A percentile compares a stretch with the other conserved stretches of the same genome.
Conservation (phyloP, 805 yeast genomes). For the Teunomyces lycoperdinae region DNA sequence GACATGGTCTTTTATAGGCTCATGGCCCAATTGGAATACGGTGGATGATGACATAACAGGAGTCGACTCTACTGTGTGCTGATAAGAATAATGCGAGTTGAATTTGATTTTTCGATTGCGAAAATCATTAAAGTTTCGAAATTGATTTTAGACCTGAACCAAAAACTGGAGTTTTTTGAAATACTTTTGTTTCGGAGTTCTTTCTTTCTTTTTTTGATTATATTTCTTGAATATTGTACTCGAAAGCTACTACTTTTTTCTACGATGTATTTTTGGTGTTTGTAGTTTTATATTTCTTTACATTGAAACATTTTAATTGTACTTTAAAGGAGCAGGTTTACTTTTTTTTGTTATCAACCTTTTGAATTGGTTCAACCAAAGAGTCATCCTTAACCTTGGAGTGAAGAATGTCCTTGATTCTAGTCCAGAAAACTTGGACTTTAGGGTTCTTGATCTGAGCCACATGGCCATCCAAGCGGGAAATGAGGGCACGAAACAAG, state of each 20-base stretch:
- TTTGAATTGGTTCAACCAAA: not conserved
- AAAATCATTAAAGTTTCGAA: too few relatives aligned
- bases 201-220: too few relatives aligned
- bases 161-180: too few relatives aligned
- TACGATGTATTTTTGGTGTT: too few relatives aligned
- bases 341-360: too few relatives aligned
- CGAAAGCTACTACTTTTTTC: too few relatives aligned
- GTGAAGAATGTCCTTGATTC: slow-evolving; percentile 26
- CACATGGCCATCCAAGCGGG: slow-evolving; percentile 42
- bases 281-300: too few relatives aligned
- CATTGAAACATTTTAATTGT: too few relatives aligned
- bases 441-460: slow-evolving; percentile 44
- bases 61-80: slow-evolving; percentile 25
- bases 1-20: slow-evolving; percentile 88
- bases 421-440: slow-evolving; percentile 37
- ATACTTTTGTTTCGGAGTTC: too few relatives aligned
- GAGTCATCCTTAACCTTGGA: slow-evolving; percentile 16
- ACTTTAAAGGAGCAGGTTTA: too few relatives aligned
- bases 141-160: too few relatives aligned
- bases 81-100: not conserved
- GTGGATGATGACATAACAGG: slow-evolving; percentile 33
- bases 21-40: slow-evolving; percentile 67
- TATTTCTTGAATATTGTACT: too few relatives aligned
- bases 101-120: not conserved
- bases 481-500: slow-evolving; percentile 40